Evolutionary conservation across 2,329 filamentous ascomycete genomes (phyloP), one percentile per base, ranked within the genome.

Genomic region (Cercospora zeae-maydis): DNA sequence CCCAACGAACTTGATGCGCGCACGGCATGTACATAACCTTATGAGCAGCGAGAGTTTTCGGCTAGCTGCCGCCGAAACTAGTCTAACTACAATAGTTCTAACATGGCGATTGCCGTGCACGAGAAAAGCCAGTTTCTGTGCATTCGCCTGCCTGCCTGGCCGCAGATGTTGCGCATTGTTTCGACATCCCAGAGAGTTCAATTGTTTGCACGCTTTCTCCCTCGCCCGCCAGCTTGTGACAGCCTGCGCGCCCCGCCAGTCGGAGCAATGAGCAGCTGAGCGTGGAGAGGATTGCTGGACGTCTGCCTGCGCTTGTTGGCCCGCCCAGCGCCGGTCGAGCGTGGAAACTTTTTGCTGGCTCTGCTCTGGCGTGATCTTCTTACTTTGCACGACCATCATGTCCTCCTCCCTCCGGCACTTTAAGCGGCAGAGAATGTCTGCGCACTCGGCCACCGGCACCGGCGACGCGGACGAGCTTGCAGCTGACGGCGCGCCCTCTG

Each of bases 381-480:
- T 37, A 62, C 66, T 62, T 61, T 42, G 61, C 49, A 34, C 42
- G 55, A 63, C 39, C n/a, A 66, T 66, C n/a, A 66, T 66, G 62
- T 66, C 66, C 42, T 63, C 62, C 45, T 59, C 24, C 3, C 24
- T 54, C 21, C 64, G 64, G 16, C 53, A 66, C 57, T 68, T 68
- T 65, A 69, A 69, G 59, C 62, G 64, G 39, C 58, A 61, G 58
- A 66, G 65, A 47, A 70, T 67, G 63, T 71, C 69, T 42, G 66
- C 68, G 10, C 37, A 37, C 31, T 57, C 64, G 14, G 59, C 36
- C 52, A 36, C 34, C 14, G 59, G 49, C 52, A 36, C 34, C 14
- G 51, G 16, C 31, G 33, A 55, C 33, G 33, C 14, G 10, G 57
- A 59, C 30, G 54, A 61, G 37, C 57, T 56, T 14, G 42, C 58